Percentiles rank a stretch among this genome's conserved stretches.
Evolutionary conservation across 1,284 basidiomycete species (phyloP).

Genomic region (Puccinia coronata): DNA sequence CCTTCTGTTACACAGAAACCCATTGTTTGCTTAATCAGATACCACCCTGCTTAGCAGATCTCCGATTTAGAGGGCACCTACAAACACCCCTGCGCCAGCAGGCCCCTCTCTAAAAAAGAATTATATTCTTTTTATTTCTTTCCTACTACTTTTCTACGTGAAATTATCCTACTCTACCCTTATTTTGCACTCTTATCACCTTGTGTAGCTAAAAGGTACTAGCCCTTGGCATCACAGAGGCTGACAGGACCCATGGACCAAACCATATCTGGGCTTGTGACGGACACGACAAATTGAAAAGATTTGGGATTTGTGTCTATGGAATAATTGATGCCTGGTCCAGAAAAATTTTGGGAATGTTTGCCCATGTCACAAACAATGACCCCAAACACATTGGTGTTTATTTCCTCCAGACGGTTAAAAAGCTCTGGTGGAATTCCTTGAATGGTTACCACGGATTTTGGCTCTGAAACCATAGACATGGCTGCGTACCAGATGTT

Average conservation of each 20-base stretch:
- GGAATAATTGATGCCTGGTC: constrained; percentile 26
- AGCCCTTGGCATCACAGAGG: too few species aligned
- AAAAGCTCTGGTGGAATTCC: neutral
- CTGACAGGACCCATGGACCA: neutral
- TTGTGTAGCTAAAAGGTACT: too few species aligned
- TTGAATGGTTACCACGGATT: neutral
- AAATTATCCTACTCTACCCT: too few species aligned
- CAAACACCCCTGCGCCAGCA: too few species aligned
- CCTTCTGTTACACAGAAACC: too few species aligned
- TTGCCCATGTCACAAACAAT: constrained; percentile 21
- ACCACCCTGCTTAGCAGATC: too few species aligned
- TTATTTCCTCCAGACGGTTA: neutral
- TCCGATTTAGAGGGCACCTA: too few species aligned
- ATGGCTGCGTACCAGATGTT: constrained; percentile 23
- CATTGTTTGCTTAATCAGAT: too few species aligned
- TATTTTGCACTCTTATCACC: too few species aligned
- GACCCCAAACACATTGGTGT: constrained; percentile 11
- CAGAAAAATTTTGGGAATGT: neutral
- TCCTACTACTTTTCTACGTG: too few species aligned
- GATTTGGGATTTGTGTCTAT: constrained; percentile 2
- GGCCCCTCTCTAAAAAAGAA: too few species aligned
- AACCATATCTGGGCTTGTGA: constrained; percentile 23
- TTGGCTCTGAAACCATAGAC: constrained; percentile 14
- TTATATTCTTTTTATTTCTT: too few species aligned
- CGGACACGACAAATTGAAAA: constrained; percentile 19